phyloP scores from a whole-genome alignment of 1,284 basidiomycete species.

The Garcileccinum viscosum region DNA sequence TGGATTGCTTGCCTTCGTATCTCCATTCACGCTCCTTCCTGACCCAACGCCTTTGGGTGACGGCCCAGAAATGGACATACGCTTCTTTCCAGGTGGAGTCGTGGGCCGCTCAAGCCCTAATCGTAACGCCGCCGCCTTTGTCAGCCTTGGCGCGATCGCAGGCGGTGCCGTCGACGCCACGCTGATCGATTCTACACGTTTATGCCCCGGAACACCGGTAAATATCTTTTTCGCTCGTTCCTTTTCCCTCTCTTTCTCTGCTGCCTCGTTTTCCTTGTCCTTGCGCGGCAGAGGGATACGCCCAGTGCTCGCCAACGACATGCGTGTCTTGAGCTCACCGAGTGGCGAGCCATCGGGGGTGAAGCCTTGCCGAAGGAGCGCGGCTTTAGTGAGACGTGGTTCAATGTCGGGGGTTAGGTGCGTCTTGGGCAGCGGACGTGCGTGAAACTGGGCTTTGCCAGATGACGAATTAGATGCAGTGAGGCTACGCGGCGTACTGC shows the following conservation, averaged over 20 bases:
- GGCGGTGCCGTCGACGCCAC: conserved; percentile 81
- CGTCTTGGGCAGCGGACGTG: conserved; percentile 72
- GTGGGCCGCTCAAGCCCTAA: conserved; percentile 53
- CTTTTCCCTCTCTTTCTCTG: conserved; percentile 56
- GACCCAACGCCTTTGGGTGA: conserved; percentile 11
- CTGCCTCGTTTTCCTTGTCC: conserved; percentile 31
- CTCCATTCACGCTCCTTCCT: conserved; percentile 9
- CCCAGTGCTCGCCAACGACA: conserved; percentile 40
- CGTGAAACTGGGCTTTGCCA: conserved; percentile 65
- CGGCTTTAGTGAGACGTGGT: conserved; percentile 79
- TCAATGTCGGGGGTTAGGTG: conserved; percentile 68
- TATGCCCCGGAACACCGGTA: conserved; percentile 78
- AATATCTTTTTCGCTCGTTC: conserved; percentile 70
- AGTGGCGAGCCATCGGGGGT: conserved; percentile 40
- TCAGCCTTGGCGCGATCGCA: conserved; percentile 72
- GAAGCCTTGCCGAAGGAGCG: conserved; percentile 72
- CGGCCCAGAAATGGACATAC: conserved; percentile 26
- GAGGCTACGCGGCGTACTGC: conserved; percentile 25
- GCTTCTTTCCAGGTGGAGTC: conserved; percentile 41
- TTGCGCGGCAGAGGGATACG: conserved; percentile 36
- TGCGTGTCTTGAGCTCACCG: conserved; percentile 29
- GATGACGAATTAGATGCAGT: conserved; percentile 36
- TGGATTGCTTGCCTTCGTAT: neutral
- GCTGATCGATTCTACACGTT: conserved; percentile 64
- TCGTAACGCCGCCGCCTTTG: conserved; percentile 72